Conservation (phyloP, 148 eudicot genomes). For the Polygonum maritimum region DNA sequence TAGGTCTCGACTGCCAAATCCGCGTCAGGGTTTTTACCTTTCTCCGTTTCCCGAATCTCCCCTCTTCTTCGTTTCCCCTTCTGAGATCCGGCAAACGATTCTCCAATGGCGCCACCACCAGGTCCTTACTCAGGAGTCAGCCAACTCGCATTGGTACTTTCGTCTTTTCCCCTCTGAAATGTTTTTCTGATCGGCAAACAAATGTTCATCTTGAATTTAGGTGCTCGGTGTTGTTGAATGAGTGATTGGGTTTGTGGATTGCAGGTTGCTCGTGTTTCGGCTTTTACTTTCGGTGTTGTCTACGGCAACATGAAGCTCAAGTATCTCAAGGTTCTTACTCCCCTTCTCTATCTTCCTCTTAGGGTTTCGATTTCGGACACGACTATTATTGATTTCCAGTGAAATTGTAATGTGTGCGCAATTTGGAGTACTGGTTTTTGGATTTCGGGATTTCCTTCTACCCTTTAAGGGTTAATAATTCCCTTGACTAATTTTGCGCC, state of each 20-base stretch:
- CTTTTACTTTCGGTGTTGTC: slow-evolving; percentile 47
- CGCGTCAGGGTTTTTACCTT: slow-evolving; percentile 1
- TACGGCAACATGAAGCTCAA: slow-evolving; percentile 60
- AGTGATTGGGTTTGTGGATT: not conserved
- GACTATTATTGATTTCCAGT: not conserved
- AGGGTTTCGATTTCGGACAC: not conserved
- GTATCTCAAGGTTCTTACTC: slow-evolving; percentile 39
- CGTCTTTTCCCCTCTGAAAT: not conserved
- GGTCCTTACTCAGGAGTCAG: slow-evolving; percentile 71
- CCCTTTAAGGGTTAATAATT: not conserved
- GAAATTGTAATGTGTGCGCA: not conserved
- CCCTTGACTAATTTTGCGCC: not conserved
- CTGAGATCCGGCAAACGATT: not conserved
- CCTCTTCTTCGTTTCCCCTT: not conserved
- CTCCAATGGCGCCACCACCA: slow-evolving; percentile 55
- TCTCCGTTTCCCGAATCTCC: not conserved
- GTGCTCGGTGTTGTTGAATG: not conserved
- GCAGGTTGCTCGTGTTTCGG: slow-evolving; percentile 62
- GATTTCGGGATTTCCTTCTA: not conserved
- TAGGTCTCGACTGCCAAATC: not conserved
- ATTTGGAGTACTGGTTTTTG: not conserved
- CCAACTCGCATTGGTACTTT: slow-evolving; percentile 55
- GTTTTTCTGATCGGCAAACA: not conserved
- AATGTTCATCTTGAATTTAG: not conserved
- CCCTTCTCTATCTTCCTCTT: not conserved